Base-by-base conservation (phyloP, 2,329 filamentous ascomycete genomes). In the Monosporascus sp. region DNA sequence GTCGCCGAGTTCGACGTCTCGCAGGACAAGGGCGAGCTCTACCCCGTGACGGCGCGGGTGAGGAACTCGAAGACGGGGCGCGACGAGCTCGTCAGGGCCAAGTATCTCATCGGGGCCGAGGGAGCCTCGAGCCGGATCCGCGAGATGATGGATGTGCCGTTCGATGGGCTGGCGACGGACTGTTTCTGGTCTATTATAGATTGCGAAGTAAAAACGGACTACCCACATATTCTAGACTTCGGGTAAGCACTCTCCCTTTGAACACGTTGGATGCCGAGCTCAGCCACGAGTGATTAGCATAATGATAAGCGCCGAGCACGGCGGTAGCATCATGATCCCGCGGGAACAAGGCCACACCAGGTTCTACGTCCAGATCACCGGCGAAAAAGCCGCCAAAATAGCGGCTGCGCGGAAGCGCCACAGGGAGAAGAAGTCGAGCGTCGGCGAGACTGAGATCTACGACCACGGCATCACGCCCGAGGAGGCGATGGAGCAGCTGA, bases 131-230 rank as follows among this genome's bases (percentile, higher is more conserved):
- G 68, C 48, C 52, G n/a, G 28, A 60, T 69, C 20, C 62, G 68
- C n/a, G 61, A 68, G 51, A 50, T 50, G 17, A 48, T 69, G 1
- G 45, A 51, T 3, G 66, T 70, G 17, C 64, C 65, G 0, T 71
- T 71, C 43, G 65, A 68, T 48, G 65, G 65, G 11, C 55, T 68
- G 8, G 65, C 58, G 37, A 71, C 68, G 2, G 65, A 68, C 41
- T 63, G 63, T 24, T 70, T 65, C 55, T 70, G 67, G 67, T 66
- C 60, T 7, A 71, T 71, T 24, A 60, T 67, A 55, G 65, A 68
- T 50, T 66, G 63, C 37, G 48, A 58, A 5, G 65, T 60, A 38
- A 55, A 64, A 40, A 60, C 53, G 5, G 65, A 68, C 48, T 68
- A 65, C 38, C 65, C 65, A 2, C 62, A 70, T 60, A 60, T 60